Evolutionary conservation across 495 filamentous ascomycete genomes (phyloP), one percentile per base, ranked within the genome.

Genomic region (Tuber indicum): DNA sequence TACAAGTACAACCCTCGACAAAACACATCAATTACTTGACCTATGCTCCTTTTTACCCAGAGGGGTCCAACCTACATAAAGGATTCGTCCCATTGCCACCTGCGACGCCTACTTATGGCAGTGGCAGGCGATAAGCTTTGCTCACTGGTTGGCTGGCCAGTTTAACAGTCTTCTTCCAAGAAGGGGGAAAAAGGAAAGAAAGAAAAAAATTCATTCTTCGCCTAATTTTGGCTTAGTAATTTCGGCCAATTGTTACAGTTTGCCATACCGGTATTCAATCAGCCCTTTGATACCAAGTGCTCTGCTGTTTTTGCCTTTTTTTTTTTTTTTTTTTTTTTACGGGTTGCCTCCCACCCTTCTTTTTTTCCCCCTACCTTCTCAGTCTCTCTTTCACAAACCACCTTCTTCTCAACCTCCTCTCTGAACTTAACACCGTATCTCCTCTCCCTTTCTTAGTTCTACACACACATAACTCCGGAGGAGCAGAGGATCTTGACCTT

Each of bases 391-490:
- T 66, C 70, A 74, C 71, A 77, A 46, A 73, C 72, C 78, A 81
- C 74, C 79, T 77, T 77, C 75, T 74, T 76, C 78, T 77, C 71
- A 52, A 74, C 75, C 71, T 74, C 82, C 66, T 80, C 77, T 66
- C 75, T 70, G 75, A 74, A 79, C 71, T 76, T 74, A 76, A 75
- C 76, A 81, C 69, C 74, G 78, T 79, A 76, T 75, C 78, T 78
- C 76, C 77, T 82, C 78, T 76, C 74, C 84, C 82, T 83, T 85
- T 86, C 84, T 84, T 84, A 86, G 84, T 83, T 84, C 83, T 77
- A 79, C 83, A 83, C 84, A 83, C 83, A 85, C 84, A 83, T 85
- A 85, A 85, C 85, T 84, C 83, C 82, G 77, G 83, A 84, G 82
- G 84, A 86, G 79, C 81, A 78, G 80, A 84, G 83, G 80, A 82